phyloP scores from a whole-genome alignment of 345 rosid species.

The Citrus unshiu region DNA sequence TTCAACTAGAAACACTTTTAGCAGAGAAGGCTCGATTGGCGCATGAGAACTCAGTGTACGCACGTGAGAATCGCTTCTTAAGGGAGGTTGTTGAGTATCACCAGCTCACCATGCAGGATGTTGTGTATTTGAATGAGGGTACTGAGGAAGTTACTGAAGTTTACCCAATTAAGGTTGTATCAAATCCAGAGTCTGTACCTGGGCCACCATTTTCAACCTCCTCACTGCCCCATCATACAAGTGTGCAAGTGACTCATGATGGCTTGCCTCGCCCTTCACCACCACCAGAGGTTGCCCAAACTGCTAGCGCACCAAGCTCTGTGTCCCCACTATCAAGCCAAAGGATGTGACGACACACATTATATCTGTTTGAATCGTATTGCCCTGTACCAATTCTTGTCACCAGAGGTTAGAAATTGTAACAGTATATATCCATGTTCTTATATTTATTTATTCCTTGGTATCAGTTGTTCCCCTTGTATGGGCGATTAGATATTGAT shows the following conservation, averaged over 20 bases:
- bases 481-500: not conserved
- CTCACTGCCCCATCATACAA: conserved; percentile 8
- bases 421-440: not conserved
- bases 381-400: not conserved
- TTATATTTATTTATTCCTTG: not conserved
- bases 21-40: conserved; percentile 97
- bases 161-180: conserved; percentile 55
- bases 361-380: conserved; percentile 4
- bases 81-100: conserved; percentile 94
- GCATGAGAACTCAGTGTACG: conserved; percentile 78
- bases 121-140: conserved; percentile 81
- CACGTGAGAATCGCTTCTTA: conserved; percentile 86
- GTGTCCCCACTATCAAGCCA: conserved; percentile 2
- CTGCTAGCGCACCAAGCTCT: conserved; percentile 1
- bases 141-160: conserved; percentile 87
- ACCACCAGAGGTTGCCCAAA: conserved; percentile 23
- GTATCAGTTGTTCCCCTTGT: not conserved
- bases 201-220: not conserved
- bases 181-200: conserved; percentile 21
- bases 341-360: not conserved
- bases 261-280: conserved; percentile 32
- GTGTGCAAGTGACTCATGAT: conserved; percentile 16
- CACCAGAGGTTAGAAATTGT: conserved; percentile 7
- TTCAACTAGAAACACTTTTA: conserved; percentile 82
- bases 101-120: conserved; percentile 96